Evolutionary conservation across 345 rosid genomes (phyloP).

Genomic region (Ceriops decandra): DNA sequence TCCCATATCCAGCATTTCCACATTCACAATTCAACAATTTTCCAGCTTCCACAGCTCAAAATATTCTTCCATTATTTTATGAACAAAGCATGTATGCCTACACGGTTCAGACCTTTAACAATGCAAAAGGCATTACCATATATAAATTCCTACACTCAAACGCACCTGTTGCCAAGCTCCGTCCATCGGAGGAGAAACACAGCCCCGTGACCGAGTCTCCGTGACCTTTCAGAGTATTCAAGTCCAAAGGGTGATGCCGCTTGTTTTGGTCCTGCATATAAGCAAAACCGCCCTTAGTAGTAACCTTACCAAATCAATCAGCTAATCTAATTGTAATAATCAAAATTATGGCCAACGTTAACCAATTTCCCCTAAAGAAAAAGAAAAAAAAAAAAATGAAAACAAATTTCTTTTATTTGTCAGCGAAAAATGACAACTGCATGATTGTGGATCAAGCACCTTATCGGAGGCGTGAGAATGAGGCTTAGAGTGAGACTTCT

Average conservation of each 20-base stretch:
- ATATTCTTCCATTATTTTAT: not conserved
- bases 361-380: not conserved
- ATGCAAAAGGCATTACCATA: too few species aligned
- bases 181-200: constrained; percentile 75
- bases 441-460: constrained; percentile 13
- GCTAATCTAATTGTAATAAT: not conserved
- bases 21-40: too few species aligned
- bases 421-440: not conserved
- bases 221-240: constrained; percentile 96
- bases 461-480: constrained; percentile 67
- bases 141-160: too few species aligned
- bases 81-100: too few species aligned
- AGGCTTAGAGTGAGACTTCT: constrained; percentile 57
- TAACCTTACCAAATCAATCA: not conserved
- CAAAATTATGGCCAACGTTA: not conserved
- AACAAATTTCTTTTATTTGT: too few species aligned
- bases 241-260: constrained; percentile 82
- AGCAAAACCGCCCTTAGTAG: not conserved
- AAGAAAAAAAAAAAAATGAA: not conserved
- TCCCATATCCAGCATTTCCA: too few species aligned
- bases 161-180: constrained; percentile 74
- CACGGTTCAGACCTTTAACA: too few species aligned
- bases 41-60: not conserved
- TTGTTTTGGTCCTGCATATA: constrained; percentile 60
- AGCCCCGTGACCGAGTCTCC: constrained; percentile 78